phyloP scores from a whole-genome alignment of 257 asterid species.

The Fraxinus anomala region DNA sequence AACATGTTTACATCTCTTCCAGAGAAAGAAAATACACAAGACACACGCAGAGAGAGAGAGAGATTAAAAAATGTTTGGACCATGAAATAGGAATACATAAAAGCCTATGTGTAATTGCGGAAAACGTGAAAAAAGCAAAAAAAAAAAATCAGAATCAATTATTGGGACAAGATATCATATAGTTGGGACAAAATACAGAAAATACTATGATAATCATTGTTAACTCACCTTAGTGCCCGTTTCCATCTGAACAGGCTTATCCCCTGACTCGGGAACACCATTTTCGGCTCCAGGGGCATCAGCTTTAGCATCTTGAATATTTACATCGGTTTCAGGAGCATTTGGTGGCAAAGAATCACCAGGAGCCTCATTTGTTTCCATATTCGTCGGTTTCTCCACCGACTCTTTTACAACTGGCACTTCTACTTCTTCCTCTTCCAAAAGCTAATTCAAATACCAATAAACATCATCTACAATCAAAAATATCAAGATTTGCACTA shows the following conservation, averaged over 20 bases:
- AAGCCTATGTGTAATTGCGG: neutral
- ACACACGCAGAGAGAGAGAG: too few relatives aligned
- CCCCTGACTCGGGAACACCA: slow-evolving; percentile 44
- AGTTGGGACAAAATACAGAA: neutral
- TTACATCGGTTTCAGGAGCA: slow-evolving; percentile 40
- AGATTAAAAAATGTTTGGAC: too few relatives aligned
- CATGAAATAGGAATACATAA: neutral
- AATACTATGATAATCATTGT: neutral
- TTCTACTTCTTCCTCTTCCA: slow-evolving; percentile 55
- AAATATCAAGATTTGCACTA: neutral
- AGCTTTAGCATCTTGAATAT: slow-evolving; percentile 40
- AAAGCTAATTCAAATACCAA: slow-evolving; percentile 33
- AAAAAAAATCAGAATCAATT: neutral
- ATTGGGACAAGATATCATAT: too few relatives aligned
- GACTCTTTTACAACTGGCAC: slow-evolving; percentile 40
- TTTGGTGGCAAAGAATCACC: slow-evolving; percentile 31
- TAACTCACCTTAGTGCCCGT: slow-evolving; percentile 48
- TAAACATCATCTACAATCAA: neutral
- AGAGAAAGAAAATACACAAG: too few relatives aligned
- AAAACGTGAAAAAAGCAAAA: neutral
- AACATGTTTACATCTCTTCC: neutral
- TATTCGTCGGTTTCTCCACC: slow-evolving; percentile 35
- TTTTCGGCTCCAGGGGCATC: slow-evolving; percentile 45
- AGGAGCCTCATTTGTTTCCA: slow-evolving; percentile 45
- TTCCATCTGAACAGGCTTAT: slow-evolving; percentile 47